Conservation (phyloP, 2,329 filamentous ascomycete genomes). For the Cytospora piceicola region DNA sequence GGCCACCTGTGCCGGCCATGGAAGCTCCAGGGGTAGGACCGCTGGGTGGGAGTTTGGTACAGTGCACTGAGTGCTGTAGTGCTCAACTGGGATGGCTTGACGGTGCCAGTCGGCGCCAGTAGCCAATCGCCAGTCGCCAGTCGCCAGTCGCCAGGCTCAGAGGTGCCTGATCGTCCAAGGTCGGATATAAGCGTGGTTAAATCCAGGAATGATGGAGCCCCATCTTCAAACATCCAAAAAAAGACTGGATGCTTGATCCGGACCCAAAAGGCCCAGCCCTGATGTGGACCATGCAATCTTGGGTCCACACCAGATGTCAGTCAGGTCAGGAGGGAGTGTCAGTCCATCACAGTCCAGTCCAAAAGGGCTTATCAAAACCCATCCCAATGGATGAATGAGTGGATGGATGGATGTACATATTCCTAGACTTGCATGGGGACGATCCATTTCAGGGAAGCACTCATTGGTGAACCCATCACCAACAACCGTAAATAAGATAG, state of each 20-base stretch:
- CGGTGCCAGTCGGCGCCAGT: too few species aligned
- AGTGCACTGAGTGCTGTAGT: too few species aligned
- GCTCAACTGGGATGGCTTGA: too few species aligned
- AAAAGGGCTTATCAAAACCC: not conserved
- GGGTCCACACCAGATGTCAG: slow-evolving; percentile 4
- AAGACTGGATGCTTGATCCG: slow-evolving; percentile 2
- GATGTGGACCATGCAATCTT: slow-evolving; percentile 1
- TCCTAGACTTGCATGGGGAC: not conserved
- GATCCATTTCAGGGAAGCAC: not conserved
- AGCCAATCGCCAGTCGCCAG: too few species aligned
- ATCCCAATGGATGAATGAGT: not conserved
- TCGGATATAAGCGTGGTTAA: not conserved
- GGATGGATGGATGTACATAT: not conserved
- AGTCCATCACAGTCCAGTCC: not conserved
- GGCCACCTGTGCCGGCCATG: not conserved
- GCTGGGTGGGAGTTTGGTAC: not conserved
- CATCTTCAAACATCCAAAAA: not conserved
- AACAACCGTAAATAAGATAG: not conserved
- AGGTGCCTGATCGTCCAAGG: not conserved
- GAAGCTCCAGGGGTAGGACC: not conserved
- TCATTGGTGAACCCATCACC: not conserved
- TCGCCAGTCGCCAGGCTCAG: not conserved
- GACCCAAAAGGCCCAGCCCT: slow-evolving; percentile 3
- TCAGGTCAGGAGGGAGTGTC: not conserved
- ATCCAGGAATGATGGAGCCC: not conserved